Evolutionary conservation across 2,329 filamentous ascomycete genomes (phyloP).

Genomic region (Fusarium annulatum): DNA sequence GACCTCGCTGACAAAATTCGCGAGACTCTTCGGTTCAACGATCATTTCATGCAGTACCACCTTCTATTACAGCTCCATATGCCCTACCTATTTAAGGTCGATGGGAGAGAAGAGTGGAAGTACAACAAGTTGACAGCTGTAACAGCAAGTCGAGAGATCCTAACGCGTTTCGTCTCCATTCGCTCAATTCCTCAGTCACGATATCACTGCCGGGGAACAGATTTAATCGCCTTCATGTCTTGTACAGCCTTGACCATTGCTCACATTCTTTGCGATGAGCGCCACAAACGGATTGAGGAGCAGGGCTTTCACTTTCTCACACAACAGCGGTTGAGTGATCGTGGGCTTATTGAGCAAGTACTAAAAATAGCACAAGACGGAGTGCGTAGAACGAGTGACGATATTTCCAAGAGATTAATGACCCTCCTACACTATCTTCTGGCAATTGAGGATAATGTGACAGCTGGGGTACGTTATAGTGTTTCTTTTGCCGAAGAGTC

Average conservation of each 20-base stretch:
- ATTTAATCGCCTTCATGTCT: slow-evolving; percentile 62
- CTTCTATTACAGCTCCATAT: slow-evolving; percentile 64
- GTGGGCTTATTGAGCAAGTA: slow-evolving; percentile 53
- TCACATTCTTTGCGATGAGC: slow-evolving; percentile 53
- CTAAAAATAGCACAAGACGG: slow-evolving; percentile 52
- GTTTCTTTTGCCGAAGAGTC: slow-evolving; percentile 29
- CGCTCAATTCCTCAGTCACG: slow-evolving; percentile 53
- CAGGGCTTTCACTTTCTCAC: slow-evolving; percentile 46
- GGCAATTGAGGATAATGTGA: slow-evolving; percentile 54
- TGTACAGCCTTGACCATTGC: slow-evolving; percentile 61
- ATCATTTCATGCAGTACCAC: slow-evolving; percentile 63
- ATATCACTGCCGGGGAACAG: slow-evolving; percentile 58
- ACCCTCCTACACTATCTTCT: slow-evolving; percentile 56
- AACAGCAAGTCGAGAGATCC: slow-evolving; percentile 61
- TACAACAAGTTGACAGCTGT: slow-evolving; percentile 59
- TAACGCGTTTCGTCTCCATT: slow-evolving; percentile 59
- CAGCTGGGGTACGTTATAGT: slow-evolving; percentile 43
- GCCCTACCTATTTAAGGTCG: slow-evolving; percentile 61
- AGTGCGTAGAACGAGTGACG: slow-evolving; percentile 50
- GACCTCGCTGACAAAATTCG: slow-evolving; percentile 32
- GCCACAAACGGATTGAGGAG: slow-evolving; percentile 26
- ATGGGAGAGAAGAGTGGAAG: slow-evolving; percentile 52
- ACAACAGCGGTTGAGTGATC: slow-evolving; percentile 56
- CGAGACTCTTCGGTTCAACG: slow-evolving; percentile 51
- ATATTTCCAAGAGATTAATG: slow-evolving; percentile 52